Evolutionary conservation across 352 stramenopile genomes (phyloP), one percentile per base, ranked within the genome.

Genomic region (Peronospora belbahrii): DNA sequence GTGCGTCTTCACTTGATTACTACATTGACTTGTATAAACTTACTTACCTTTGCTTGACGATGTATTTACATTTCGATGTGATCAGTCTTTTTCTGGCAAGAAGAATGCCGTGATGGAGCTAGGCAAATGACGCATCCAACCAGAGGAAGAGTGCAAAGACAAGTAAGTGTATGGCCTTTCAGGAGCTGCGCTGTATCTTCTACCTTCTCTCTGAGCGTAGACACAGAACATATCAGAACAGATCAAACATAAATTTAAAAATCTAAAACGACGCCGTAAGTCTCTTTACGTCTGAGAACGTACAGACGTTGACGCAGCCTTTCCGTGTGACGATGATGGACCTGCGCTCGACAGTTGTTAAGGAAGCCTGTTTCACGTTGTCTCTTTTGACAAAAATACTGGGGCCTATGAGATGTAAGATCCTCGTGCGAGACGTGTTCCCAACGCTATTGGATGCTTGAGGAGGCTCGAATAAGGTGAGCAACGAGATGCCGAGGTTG

Each of bases 101-200:
- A 68, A 61, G 43, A 81, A 81, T 43, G 49, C 50, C 13, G 22
- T 82, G 25, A 20, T 78, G 35, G 64, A 79, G 56, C 45, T 85
- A 31, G 67, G 57, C 36, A 73, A 66, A 45, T 65, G 73, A 31
- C 65, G 83, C 48, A 55, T 64, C 48, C 55, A 66, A 28, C 52
- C 56, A 4, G 73, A 85, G 17, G 70, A 83, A 37, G 63, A 74
- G 55, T 85, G 73, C 70, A 62, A 73, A 40, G 65, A 76, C 45
- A 79, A 79, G n/a, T n/a, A n/a, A n/a, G 35, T 83, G 73, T 43
- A 54, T 53, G 13, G 67, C 73, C 28, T 66, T 85, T 42, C 49
- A 48, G 10, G 67, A 79, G 39, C 49, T 85, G 27, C 59, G 56
- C 7, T 6, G 7, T 7, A 48, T 55, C 18, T 65, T 63, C 30